Percentiles rank a stretch among this genome's conserved stretches.
phyloP scores from a whole-genome alignment of 1,284 basidiomycete species.

The Exsudoporus floridanus region DNA sequence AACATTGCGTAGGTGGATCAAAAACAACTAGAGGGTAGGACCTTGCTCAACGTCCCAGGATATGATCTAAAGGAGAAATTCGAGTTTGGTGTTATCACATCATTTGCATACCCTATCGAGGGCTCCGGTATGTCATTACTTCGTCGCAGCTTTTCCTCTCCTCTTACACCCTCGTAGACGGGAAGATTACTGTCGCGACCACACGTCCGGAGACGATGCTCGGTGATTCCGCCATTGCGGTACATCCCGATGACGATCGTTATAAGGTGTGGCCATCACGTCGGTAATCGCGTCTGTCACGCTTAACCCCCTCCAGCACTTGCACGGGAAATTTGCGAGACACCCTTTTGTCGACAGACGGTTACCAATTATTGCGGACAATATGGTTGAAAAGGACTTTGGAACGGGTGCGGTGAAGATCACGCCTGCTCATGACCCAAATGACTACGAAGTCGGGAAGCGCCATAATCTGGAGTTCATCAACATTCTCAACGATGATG shows the following conservation, averaged over 20 bases:
- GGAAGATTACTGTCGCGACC: conserved; percentile 92
- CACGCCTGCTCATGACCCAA: conserved; percentile 98
- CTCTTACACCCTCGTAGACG: conserved; percentile 52
- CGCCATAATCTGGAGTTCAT: conserved; percentile 92
- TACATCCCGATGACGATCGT: conserved; percentile 92
- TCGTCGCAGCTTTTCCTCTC: neutral
- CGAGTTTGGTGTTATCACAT: conserved; percentile 96
- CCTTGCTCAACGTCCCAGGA: conserved; percentile 88
- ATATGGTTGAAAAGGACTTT: conserved; percentile 93
- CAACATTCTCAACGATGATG: conserved; percentile 96
- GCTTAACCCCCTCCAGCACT: conserved; percentile 51
- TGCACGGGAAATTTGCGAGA: conserved; percentile 89
- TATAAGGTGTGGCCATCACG: conserved; percentile 56
- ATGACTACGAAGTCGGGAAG: conserved; percentile 94
- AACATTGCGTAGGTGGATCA: conserved; percentile 75
- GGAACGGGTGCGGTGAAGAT: conserved; percentile 99
- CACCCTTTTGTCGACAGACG: conserved; percentile 92
- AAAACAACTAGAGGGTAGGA: conserved; percentile 87
- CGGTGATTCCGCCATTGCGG: conserved; percentile 96
- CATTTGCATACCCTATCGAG: conserved; percentile 92
- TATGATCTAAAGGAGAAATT: conserved; percentile 94
- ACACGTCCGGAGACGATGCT: conserved; percentile 99
- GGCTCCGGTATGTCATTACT: conserved; percentile 58
- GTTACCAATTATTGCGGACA: conserved; percentile 88
- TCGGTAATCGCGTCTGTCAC: neutral